Percentiles rank a stretch among this genome's conserved stretches.
These are phyloP conservation scores for Musa schizocarpa DNA, from an alignment of 176 grass and related monocot genomes.

Conservation along the genomic window DNA sequence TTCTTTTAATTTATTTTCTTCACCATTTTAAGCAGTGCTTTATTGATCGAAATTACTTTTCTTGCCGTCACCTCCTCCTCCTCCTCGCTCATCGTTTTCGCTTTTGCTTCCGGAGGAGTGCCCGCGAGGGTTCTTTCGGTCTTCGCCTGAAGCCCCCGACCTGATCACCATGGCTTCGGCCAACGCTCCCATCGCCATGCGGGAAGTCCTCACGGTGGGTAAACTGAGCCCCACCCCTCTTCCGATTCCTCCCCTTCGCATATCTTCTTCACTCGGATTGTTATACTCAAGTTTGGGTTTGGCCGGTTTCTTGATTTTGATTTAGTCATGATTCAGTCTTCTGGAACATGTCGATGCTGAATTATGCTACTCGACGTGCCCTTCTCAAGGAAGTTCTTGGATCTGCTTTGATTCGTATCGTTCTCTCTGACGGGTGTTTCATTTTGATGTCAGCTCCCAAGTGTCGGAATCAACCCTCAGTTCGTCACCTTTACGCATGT, in stretches of 20 bases:
- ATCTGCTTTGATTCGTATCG: not conserved
- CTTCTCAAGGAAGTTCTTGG: not conserved
- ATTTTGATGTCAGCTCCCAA: conserved; percentile 46
- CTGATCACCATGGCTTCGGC: conserved; percentile 78
- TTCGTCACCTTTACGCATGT: conserved; percentile 99
- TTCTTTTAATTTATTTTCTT: too few relatives aligned
- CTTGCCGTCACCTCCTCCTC: too few relatives aligned
- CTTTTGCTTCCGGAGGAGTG: too few relatives aligned
- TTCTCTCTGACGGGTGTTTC: too few relatives aligned
- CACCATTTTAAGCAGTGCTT: too few relatives aligned
- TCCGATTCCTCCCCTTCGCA: not conserved
- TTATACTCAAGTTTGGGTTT: too few relatives aligned
- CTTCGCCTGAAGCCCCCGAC: not conserved
- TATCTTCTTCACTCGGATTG: not conserved
- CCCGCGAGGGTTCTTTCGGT: too few relatives aligned
- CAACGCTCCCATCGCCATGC: conserved; percentile 92
- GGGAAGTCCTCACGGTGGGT: conserved; percentile 78
- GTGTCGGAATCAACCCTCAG: conserved; percentile 84
- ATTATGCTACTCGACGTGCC: too few relatives aligned
- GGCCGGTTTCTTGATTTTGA: not conserved
- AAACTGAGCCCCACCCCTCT: not conserved
- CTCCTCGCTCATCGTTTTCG: too few relatives aligned
- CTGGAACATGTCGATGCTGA: too few relatives aligned
- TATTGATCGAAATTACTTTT: too few relatives aligned
- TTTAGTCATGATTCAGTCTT: not conserved